Evolutionary conservation across 106 monocot genomes (phyloP).

Genomic region (Phalaenopsis aphrodite): DNA sequence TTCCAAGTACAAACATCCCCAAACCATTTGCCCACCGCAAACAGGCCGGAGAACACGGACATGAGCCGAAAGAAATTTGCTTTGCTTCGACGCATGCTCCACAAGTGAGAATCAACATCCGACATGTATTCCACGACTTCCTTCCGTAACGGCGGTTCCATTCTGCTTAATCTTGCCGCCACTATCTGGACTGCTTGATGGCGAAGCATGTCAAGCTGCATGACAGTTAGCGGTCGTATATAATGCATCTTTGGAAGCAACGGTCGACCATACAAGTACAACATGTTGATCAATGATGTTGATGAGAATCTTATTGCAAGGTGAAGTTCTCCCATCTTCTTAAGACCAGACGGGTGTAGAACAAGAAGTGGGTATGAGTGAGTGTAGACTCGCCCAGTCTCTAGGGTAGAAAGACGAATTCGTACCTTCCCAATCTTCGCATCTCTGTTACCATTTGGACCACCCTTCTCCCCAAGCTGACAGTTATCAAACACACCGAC

Average conservation of each 20-base stretch:
- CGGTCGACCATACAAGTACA: constrained; percentile 23
- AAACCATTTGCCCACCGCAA: constrained; percentile 33
- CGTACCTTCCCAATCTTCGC: constrained; percentile 24
- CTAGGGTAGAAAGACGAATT: constrained; percentile 23
- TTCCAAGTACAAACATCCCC: constrained; percentile 36
- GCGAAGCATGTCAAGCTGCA: constrained; percentile 35
- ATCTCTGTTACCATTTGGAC: constrained; percentile 15
- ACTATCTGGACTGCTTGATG: constrained; percentile 40
- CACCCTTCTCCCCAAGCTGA: constrained; percentile 28
- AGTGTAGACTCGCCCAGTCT: constrained; percentile 23
- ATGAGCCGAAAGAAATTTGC: constrained; percentile 41
- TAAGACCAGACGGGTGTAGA: constrained; percentile 22
- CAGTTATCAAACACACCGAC: constrained; percentile 33
- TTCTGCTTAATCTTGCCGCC: constrained; percentile 29
- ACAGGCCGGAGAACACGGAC: constrained; percentile 30
- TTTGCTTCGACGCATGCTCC: constrained; percentile 37
- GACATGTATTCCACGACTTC: constrained; percentile 37
- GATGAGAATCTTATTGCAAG: constrained; percentile 33
- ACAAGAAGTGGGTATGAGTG: constrained; percentile 24
- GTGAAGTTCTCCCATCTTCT: constrained; percentile 39
- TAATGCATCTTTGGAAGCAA: constrained; percentile 37
- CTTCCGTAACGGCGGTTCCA: constrained; percentile 30
- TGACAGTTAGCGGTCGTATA: constrained; percentile 27
- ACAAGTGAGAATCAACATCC: constrained; percentile 31
- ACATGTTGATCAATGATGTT: constrained; percentile 31